Conservation (phyloP, 1,284 basidiomycete genomes). For the Pyrrhoderma lamaoense region DNA sequence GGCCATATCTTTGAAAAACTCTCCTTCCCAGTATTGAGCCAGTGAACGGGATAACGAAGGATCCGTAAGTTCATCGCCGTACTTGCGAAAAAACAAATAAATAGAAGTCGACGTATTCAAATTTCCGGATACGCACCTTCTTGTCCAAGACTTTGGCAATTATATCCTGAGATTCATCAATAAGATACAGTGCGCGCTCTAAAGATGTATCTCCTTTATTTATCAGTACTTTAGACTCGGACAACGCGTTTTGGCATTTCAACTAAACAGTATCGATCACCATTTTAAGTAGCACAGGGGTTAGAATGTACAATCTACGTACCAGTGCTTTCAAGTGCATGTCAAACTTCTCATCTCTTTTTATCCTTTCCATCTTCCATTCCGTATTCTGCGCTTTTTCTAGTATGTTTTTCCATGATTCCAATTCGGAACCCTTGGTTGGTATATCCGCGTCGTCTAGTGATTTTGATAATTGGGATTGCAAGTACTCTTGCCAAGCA, state of each 20-base stretch:
- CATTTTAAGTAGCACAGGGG: background rate
- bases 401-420: constrained; percentile 47
- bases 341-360: constrained; percentile 84
- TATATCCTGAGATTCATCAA: constrained; percentile 71
- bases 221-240: constrained; percentile 34
- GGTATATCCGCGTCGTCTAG: constrained; percentile 42
- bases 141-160: constrained; percentile 70
- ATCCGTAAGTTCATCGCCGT: constrained; percentile 77
- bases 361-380: constrained; percentile 66
- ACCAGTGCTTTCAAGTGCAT: constrained; percentile 79
- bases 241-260: constrained; percentile 46
- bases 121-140: constrained; percentile 41
- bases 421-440: constrained; percentile 41
- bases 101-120: constrained; percentile 20
- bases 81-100: too few species aligned
- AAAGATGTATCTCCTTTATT: constrained; percentile 33
- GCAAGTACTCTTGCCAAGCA: constrained; percentile 63
- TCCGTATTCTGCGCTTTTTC: constrained; percentile 43
- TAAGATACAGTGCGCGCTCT: constrained; percentile 52
- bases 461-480: constrained; percentile 52
- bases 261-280: constrained; percentile 31
- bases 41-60: constrained; percentile 81
- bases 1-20: constrained; percentile 92
- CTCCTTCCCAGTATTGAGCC: constrained; percentile 85
- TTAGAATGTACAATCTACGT: constrained; percentile 26